Base-by-base conservation (phyloP, 208 protist species). In the Leptomonas seymouri region DNA sequence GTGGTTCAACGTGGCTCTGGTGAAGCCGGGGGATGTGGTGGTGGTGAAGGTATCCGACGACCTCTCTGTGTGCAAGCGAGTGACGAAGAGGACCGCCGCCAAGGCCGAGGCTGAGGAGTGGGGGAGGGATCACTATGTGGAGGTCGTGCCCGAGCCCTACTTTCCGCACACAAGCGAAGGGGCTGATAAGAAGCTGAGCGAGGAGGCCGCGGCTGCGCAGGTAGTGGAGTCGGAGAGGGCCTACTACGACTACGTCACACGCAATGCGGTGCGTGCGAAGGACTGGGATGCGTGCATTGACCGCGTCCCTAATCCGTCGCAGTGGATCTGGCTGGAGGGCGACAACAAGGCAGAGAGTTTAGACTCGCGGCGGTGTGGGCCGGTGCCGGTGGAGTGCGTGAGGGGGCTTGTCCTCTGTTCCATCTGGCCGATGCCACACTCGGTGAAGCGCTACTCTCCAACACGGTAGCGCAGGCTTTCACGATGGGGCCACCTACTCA, bases 291-390 rank as follows among this genome's bases (percentile, higher is more conserved):
- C 67, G 1, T 93, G 85, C 66, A 59, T 81, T 18, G 80, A 90
- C 27, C 65, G 80, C 41, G 65, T 86, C 28, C 27, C 58, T 3
- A 54, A 84, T 8, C 76, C 85, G 0, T 75, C 81, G 6, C 64
- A 63, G 41, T 95, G 85, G 83, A 51, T 95, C 3, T 95, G 90
- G 90, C 62, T 95, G 15, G 90, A 95, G 76, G 90, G 90, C 4
- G 90, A 95, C 69, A 95, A 95, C 74, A 77, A 73, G 14, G 18
- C 4, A 0, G 74, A 90, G 30, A 95, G 90, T 67, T 85, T 91
- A 49, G 90, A 95, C 73, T 95, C 90, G 14, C 76, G 90, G 0
- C 44, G 71, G 16, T 85, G 83, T 44, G 90, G 90, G 0, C 74
- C 84, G 2, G 72, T 95, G 18, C 90, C 90, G 0, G 51, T 90